Percentiles rank a stretch among this genome's conserved stretches.
Evolutionary conservation across 225 moss, liverwort and hornwort species (phyloP).

Genomic region (Anthoceros angustus): DNA sequence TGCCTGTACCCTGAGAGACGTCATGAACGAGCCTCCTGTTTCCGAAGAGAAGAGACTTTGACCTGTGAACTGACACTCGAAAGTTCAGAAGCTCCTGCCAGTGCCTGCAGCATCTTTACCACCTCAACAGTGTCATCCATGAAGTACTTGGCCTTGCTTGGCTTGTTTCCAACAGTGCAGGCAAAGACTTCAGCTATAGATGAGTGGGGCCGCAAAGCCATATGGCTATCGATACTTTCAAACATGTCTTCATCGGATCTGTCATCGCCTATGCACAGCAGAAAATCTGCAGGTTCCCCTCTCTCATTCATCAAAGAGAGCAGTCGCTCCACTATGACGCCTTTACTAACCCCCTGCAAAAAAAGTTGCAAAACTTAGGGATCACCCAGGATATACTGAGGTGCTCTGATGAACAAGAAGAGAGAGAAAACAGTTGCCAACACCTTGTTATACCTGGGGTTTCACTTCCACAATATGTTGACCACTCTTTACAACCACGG

Average conservation of each 20-base stretch:
- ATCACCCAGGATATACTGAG: too few relatives aligned
- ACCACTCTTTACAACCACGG: conserved; percentile 78
- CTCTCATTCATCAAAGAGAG: conserved; percentile 59
- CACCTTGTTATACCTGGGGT: conserved; percentile 45
- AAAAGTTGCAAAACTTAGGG: too few relatives aligned
- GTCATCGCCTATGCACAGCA: conserved; percentile 49
- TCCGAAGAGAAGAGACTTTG: neutral
- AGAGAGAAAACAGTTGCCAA: neutral
- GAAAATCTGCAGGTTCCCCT: conserved; percentile 55
- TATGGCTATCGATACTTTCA: conserved; percentile 30
- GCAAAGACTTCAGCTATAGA: conserved; percentile 40
- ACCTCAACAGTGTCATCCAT: conserved; percentile 47
- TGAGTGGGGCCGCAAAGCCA: conserved; percentile 28
- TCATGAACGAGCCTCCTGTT: neutral
- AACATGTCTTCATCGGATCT: conserved; percentile 55
- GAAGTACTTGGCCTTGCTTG: conserved; percentile 44
- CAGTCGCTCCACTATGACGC: conserved; percentile 65
- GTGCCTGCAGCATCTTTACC: conserved; percentile 34
- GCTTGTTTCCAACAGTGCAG: conserved; percentile 40
- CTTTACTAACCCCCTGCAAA: conserved; percentile 82
- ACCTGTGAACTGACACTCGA: conserved; percentile 10
- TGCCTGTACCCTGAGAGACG: neutral
- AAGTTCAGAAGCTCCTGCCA: conserved; percentile 28
- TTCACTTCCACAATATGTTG: conserved; percentile 85
- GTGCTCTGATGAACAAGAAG: too few relatives aligned